phyloP scores from a whole-genome alignment of 192 early-diverging fungal genomes.

The Rhizophagus prolifer region DNA sequence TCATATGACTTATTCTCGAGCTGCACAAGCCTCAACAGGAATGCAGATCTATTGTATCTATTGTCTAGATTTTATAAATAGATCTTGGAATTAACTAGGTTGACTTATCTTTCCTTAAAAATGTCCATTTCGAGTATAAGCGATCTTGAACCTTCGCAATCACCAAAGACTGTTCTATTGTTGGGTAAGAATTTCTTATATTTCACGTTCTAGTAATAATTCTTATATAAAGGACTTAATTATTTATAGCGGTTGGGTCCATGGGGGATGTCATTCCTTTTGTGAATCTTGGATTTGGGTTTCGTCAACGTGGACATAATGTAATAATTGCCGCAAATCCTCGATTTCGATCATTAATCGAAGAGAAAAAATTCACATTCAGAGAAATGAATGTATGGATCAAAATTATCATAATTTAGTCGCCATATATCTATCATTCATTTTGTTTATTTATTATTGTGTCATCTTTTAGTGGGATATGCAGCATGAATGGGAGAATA shows the following conservation, averaged over 20 bases:
- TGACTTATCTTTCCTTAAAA: not conserved
- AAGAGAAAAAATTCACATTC: not conserved
- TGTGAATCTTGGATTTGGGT: conserved; percentile 1
- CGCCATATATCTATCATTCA: not conserved
- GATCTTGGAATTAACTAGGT: not conserved
- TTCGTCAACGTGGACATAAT: conserved; percentile 6
- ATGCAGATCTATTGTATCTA: not conserved
- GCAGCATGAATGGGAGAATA: conserved; percentile 13
- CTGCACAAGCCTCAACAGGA: not conserved
- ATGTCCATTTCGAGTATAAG: not conserved
- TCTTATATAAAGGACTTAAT: no score
- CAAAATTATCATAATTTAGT: not conserved
- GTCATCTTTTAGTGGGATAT: conserved; percentile 2
- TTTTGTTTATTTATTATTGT: not conserved
- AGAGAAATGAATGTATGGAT: not conserved
- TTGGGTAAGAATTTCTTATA: not conserved
- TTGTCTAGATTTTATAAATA: not conserved
- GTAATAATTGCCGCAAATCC: conserved; percentile 8
- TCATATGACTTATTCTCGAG: not conserved
- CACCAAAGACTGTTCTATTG: not conserved
- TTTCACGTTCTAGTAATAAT: not conserved
- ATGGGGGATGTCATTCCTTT: conserved; percentile 18
- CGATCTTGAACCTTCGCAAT: not conserved
- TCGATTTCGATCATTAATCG: not conserved
- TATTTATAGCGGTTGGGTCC: conserved; percentile 10